phyloP scores from a whole-genome alignment of 2,329 filamentous ascomycete species.

The Claviceps lovelessii region DNA sequence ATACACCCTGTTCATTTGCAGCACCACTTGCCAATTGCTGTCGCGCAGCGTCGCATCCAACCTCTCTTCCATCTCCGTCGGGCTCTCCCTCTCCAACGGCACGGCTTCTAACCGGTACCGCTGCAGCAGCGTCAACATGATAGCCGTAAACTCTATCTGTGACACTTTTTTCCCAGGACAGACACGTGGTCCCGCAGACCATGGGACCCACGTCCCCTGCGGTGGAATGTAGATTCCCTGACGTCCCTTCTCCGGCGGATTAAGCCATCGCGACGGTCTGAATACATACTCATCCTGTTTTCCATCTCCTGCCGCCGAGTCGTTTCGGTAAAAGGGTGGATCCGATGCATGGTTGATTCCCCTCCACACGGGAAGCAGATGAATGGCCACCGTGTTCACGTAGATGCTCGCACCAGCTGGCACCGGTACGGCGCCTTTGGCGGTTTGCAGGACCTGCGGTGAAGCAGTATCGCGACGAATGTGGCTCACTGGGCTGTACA shows the following conservation, averaged over 20 bases:
- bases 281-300: slow-evolving; percentile 12
- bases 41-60: slow-evolving; percentile 1
- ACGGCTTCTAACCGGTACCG: neutral
- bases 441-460: neutral
- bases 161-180: slow-evolving; percentile 41
- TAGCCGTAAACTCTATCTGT: slow-evolving; percentile 38
- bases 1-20: slow-evolving; percentile 2
- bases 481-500: neutral
- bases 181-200: slow-evolving; percentile 32
- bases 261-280: slow-evolving; percentile 26
- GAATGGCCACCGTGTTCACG: neutral
- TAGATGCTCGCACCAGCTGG: neutral
- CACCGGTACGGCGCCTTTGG: neutral
- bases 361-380: slow-evolving; percentile 2
- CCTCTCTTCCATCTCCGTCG: neutral
- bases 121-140: slow-evolving; percentile 23
- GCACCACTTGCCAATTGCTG: neutral
- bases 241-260: neutral
- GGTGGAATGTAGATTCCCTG: neutral
- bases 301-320: neutral
- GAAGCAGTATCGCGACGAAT: neutral
- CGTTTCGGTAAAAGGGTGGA: neutral
- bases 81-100: neutral
- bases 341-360: slow-evolving; percentile 1
- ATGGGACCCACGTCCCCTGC: slow-evolving; percentile 29